These are phyloP conservation scores for Coemansia biformis DNA, from an alignment of 192 early-diverging fungal genomes.

Conservation along the genomic window DNA sequence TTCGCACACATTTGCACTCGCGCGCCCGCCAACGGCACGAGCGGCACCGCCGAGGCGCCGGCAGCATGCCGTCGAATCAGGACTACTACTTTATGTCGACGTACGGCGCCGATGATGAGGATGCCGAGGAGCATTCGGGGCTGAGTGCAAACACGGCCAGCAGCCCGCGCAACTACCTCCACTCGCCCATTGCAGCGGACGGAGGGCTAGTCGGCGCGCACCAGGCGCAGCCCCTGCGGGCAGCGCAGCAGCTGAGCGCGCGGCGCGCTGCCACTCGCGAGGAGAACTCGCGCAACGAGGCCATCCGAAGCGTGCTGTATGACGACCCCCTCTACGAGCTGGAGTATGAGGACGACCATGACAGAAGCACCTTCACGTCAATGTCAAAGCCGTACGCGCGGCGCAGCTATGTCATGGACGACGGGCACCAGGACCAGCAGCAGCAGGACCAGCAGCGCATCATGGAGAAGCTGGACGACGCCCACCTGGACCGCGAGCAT, in stretches of 20 bases:
- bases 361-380: constrained; percentile 22
- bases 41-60: no score
- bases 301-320: constrained; percentile 14
- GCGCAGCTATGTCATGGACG: constrained; percentile 5
- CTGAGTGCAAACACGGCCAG: constrained; percentile 15
- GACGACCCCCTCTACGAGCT: constrained; percentile 22
- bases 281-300: constrained; percentile 19
- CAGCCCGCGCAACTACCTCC: constrained; percentile 32
- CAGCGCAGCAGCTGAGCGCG: constrained; percentile 37
- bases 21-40: no score
- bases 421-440: not conserved
- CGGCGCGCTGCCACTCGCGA: constrained; percentile 37
- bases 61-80: constrained; percentile 12
- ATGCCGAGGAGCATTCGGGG: constrained; percentile 27
- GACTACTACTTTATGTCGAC: constrained; percentile 31
- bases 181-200: constrained; percentile 45
- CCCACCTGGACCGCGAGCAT: constrained; percentile 38
- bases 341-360: constrained; percentile 30
- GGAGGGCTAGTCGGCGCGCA: constrained; percentile 30
- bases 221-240: constrained; percentile 25
- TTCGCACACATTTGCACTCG: not conserved
- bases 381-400: constrained; percentile 32
- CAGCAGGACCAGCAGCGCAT: constrained; percentile 18
- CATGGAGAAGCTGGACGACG: constrained; percentile 45
- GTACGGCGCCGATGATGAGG: constrained; percentile 42